Base-by-base conservation (phyloP, 1,139 yeast species). In the Yamadazyma dendronema region DNA sequence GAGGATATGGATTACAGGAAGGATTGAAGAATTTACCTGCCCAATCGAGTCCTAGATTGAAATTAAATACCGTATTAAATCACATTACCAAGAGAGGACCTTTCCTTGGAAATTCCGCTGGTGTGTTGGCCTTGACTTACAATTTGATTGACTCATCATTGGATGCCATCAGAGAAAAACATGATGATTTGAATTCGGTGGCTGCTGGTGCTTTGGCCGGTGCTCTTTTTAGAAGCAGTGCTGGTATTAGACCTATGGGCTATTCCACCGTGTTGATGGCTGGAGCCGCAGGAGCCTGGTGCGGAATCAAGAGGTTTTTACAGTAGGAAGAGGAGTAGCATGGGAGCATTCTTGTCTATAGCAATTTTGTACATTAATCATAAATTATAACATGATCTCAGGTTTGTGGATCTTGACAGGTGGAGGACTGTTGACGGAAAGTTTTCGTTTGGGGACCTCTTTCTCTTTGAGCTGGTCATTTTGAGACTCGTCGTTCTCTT, bases 11-110 rank as follows among this genome's bases (percentile, higher is more conserved):
- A 42, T 66, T 89, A 43, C 78, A 79, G 47, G 97, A 90, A 64
- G 97, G 97, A 44, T 56, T 92, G 41, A 73, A 74, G 43, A 80
- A 80, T 59, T 73, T 94, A 38, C 92, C 95, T 17, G 74, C 79
- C 31, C 72, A 78, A 43, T 81, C 90, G 22, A 79, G 95, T 7
- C 71, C 81, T 34, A 85, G 84, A 60, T 75, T 92, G 57, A 81
- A 88, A 61, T 72, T 90, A 48, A 92, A 92, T 69, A 89, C 96
- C 17, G 74, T 92, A 36, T 77, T 92, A 57, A 92, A 92, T 72
- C 89, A 88, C 56, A 78, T 92, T 56, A 92, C 98, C 30, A 84
- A 89, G 57, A 81, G 96, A 61, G 98, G 98, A 39, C 98, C 98
- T 22, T 90, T 79, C 62, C 67, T 90, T 57, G 98, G 97, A 51